Evolutionary conservation across 495 filamentous ascomycete genomes (phyloP).

Genomic region (Cryomyces antarcticus): DNA sequence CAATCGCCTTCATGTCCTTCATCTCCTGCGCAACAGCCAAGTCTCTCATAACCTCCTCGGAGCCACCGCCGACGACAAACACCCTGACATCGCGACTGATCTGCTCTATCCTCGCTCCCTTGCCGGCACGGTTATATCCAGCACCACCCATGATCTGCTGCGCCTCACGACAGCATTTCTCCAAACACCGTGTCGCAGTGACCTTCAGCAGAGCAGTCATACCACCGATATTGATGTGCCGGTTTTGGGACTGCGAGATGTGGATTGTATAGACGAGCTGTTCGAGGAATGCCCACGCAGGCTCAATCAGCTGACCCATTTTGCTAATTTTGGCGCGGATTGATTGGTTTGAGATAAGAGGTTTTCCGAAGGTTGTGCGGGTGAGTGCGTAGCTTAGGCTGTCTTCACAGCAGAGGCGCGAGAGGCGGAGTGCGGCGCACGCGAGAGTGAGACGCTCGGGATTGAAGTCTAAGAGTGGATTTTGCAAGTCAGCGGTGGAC

Average conservation of each 20-base stretch:
- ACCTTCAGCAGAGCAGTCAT: constrained; percentile 12
- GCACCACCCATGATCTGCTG: constrained; percentile 15
- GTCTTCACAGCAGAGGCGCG: not conserved
- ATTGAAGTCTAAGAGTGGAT: not conserved
- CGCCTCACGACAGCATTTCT: constrained; percentile 11
- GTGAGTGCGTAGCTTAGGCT: constrained; percentile 15
- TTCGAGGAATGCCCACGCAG: constrained; percentile 26
- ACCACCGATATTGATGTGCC: constrained; percentile 6
- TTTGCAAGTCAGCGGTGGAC: not conserved
- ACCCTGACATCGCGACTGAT: constrained; percentile 20
- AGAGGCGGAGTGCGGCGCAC: not conserved
- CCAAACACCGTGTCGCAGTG: constrained; percentile 9
- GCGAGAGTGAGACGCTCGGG: not conserved
- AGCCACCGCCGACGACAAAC: constrained; percentile 36
- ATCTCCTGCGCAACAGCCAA: constrained; percentile 29
- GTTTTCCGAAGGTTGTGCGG: constrained; percentile 20
- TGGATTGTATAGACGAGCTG: constrained; percentile 22
- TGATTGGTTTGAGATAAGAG: constrained; percentile 18
- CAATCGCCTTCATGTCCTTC: too few species aligned
- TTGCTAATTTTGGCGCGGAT: constrained; percentile 15
- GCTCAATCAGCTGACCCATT: constrained; percentile 18
- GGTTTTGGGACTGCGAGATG: constrained; percentile 12
- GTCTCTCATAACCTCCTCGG: constrained; percentile 35
- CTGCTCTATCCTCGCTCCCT: constrained; percentile 18
- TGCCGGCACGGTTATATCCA: constrained; percentile 17